Base-by-base conservation (phyloP, 2,329 filamentous ascomycete species). In the Talaromyces atroroseus region DNA sequence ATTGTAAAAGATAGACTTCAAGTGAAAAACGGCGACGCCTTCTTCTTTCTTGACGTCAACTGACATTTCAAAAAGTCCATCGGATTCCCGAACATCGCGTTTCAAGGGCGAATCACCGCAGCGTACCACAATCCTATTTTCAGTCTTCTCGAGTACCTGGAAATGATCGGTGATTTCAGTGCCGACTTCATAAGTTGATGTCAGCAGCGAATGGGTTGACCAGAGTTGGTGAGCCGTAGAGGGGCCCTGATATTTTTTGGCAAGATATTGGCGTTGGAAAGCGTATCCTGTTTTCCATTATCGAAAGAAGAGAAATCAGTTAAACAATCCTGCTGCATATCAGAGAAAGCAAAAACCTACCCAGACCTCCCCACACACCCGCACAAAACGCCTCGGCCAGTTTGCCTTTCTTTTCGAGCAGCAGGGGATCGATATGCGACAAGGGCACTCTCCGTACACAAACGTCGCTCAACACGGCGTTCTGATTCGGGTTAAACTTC, bases 141-240 rank as follows among this genome's bases (percentile, higher is more conserved):
- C 74, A 0, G 81, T 84, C 71, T 86, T 86, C 53, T 84, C 81
- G 1, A 89, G 74, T 0, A 89, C 85, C 68, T 89, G 84, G 65
- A 89, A 89, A 69, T 89, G 86, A 66, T 89, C 85, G 2, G 83
- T 87, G 57, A 89, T 80, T 42, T 76, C 66, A 1, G 86, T 87
- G 34, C 86, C 86, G 40, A 79, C 75, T 20, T 84, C 79, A 66
- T 89, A 89, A 10, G 62, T 76, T 57, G 76, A 82, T n/a, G 71
- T 63, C 5, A 76, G 68, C 1, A 89, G 78, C 52, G 85, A 77
- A 11, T 78, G 70, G 2, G 68, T 73, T 2, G 79, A 77, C 84
- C 86, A 89, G 1, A 89, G 78, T 60, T 88, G 82, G 48, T 74
- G 65, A 1, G 78, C 74, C 0, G 84, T 87, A 40, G 80, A 75